Evolutionary conservation across 108 stramenopile genomes (phyloP).

Genomic region (Nannochloropsis salina): DNA sequence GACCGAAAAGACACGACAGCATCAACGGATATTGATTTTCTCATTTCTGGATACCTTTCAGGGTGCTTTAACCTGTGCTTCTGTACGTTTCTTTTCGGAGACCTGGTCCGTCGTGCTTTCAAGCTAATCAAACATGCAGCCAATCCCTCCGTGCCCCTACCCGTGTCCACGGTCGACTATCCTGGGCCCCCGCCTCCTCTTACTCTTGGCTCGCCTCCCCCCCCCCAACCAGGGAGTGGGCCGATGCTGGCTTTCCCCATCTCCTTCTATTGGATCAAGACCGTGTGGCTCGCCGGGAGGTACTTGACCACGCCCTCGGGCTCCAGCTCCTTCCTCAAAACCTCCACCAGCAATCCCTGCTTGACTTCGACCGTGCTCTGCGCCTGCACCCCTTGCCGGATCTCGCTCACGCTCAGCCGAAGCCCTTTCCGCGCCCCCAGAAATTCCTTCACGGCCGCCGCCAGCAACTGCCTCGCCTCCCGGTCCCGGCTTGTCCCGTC

Average conservation of each 20-base stretch:
- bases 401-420: constrained; percentile 32
- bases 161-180: too few species aligned
- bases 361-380: constrained; percentile 34
- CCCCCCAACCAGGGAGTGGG: too few species aligned
- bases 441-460: constrained; percentile 18
- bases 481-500: constrained; percentile 79
- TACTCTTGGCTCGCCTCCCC: too few species aligned
- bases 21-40: too few species aligned
- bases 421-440: constrained; percentile 27
- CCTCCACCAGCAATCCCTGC: constrained; percentile 12
- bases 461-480: constrained; percentile 61
- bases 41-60: too few species aligned
- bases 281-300: neutral
- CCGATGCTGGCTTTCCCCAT: neutral
- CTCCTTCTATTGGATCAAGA: neutral
- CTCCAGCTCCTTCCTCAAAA: neutral
- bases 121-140: too few species aligned
- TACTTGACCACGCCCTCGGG: neutral
- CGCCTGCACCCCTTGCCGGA: constrained; percentile 36
- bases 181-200: too few species aligned
- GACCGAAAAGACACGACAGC: too few species aligned
- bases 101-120: too few species aligned
- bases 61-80: too few species aligned
- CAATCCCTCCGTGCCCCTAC: too few species aligned
- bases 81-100: too few species aligned